Evolutionary conservation across 2,329 filamentous ascomycete species (phyloP), one percentile per base, ranked within the genome.

Genomic region (Penicillium frequentans): DNA sequence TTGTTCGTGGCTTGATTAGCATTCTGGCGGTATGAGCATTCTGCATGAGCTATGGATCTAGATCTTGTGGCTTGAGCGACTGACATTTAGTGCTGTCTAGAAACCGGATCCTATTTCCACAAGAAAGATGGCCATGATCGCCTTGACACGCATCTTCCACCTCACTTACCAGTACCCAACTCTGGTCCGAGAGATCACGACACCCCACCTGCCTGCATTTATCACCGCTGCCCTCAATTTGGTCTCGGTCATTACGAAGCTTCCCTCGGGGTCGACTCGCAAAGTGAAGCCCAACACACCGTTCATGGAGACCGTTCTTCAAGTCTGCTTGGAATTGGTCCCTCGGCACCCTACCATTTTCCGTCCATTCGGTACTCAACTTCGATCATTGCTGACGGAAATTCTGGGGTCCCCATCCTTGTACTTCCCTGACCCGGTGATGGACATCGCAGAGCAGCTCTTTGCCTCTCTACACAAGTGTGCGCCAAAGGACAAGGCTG

Each of bases 281-380:
- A 73, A 70, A 49, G 66, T 73, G 48, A 75, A 75, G 43, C 64
- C 64, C 6, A 73, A 81, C 80, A 48, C 69, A 70, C 59, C 79
- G 11, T 76, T 91, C 35, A 73, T 90, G 39, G 86, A 91, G 68
- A 84, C 84, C 9, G 81, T 93, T 5, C 84, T 93, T 37, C 85
- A 89, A 60, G 86, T 90, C 49, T 86, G 96, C 59, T 79, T 84
- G 31, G 82, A 86, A 45, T 79, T 97, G 33, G 77, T 96, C 31
- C 88, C 90, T n/a, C 83, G 88, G 52, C 93, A 96, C 73, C 88
- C 91, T 29, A 90, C 91, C 7, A 90, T 90, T 31, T 89, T 96
- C 73, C 88, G 93, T 13, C 89, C 91, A 1, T 90, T 88, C 69
- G 82, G 85, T 57, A 81, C 83, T 37, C 89, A 91, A 63, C 82